Conservation (phyloP, 164 flowering plant genomes). For the Malania oleifera region DNA sequence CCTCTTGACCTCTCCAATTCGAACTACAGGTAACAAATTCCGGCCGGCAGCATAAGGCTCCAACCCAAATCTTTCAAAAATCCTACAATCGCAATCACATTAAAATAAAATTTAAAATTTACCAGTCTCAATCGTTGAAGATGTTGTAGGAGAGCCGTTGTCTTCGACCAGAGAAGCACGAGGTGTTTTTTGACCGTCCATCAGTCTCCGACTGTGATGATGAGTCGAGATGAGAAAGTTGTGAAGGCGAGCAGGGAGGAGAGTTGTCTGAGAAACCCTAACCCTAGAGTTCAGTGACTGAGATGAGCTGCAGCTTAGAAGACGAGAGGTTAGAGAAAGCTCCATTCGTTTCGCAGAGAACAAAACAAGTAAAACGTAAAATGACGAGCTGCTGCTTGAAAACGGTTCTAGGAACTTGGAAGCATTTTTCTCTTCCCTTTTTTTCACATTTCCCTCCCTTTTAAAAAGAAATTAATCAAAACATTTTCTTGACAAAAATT, state of each 20-base stretch:
- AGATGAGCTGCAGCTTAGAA: conserved; percentile 10
- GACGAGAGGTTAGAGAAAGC: conserved; percentile 17
- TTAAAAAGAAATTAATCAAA: no score
- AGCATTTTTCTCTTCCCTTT: no score
- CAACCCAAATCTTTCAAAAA: not conserved
- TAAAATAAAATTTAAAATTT: not conserved
- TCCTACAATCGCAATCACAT: not conserved
- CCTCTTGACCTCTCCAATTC: conserved; percentile 82
- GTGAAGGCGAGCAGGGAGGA: not conserved
- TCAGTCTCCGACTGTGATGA: not conserved
- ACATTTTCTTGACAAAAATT: no score
- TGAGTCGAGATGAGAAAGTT: conserved; percentile 3
- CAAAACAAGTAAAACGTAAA: not conserved
- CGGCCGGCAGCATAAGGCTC: no score
- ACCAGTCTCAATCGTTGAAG: conserved; percentile 17
- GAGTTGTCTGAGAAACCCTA: conserved; percentile 14
- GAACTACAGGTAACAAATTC: conserved; percentile 24
- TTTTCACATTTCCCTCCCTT: no score
- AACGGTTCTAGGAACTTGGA: no score
- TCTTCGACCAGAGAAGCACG: conserved; percentile 20
- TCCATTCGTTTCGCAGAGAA: conserved; percentile 13
- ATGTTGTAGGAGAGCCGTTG: conserved; percentile 26
- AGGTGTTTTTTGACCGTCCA: conserved; percentile 14
- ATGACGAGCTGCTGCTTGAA: no score
- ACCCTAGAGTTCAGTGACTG: conserved; percentile 12